Percentiles rank a stretch among this genome's conserved stretches.
These are phyloP conservation scores for Ramicandelaber brevisporus DNA, from an alignment of 192 early-diverging fungal species.

Conservation along the genomic window DNA sequence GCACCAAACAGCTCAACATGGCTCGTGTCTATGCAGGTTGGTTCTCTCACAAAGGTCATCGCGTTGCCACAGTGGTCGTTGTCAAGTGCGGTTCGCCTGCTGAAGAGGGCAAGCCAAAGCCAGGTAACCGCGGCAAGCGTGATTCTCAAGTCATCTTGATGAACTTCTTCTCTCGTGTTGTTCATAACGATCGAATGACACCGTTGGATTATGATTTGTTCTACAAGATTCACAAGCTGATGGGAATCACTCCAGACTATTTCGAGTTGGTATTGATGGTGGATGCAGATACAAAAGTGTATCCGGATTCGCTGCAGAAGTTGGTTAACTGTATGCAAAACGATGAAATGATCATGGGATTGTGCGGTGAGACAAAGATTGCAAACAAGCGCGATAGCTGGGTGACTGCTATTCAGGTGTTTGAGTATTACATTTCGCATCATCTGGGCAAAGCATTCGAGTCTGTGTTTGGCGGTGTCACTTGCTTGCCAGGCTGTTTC, in stretches of 20 bases:
- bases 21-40: constrained; percentile 42
- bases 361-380: constrained; percentile 91
- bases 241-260: constrained; percentile 47
- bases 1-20: constrained; percentile 40
- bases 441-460: constrained; percentile 91
- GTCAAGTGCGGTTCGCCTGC: constrained; percentile 43
- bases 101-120: constrained; percentile 29
- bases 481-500: constrained; percentile 95
- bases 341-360: constrained; percentile 63
- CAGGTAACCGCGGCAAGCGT: constrained; percentile 87
- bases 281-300: constrained; percentile 88
- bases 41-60: constrained; percentile 27
- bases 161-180: constrained; percentile 62
- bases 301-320: constrained; percentile 41
- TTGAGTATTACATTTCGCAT: constrained; percentile 97
- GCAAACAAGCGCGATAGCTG: constrained; percentile 68
- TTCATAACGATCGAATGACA: constrained; percentile 66
- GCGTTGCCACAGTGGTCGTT: constrained; percentile 37
- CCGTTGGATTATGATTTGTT: constrained; percentile 75
- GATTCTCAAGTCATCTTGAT: constrained; percentile 88
- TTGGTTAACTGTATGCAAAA: constrained; percentile 64
- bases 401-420: constrained; percentile 92
- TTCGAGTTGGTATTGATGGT: constrained; percentile 57
- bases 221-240: constrained; percentile 39
- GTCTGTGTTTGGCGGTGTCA: constrained; percentile 94